Evolutionary conservation across 257 asterid genomes (phyloP).

Genomic region (Jacaranda mimosifolia): DNA sequence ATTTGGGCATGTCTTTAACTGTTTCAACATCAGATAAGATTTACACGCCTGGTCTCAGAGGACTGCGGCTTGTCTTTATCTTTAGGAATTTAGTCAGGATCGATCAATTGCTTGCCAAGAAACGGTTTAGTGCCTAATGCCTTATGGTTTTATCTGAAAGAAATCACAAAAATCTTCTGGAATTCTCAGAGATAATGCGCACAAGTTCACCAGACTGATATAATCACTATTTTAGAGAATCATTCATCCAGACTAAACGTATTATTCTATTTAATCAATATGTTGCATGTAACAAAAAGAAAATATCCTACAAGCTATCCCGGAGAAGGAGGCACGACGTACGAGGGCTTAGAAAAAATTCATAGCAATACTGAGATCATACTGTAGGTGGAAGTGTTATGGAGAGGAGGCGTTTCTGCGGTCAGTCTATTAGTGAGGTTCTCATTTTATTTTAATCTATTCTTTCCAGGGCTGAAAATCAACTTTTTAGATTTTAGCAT

Average conservation of each 20-base stretch:
- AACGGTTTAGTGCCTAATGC: neutral
- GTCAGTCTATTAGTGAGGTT: too few relatives aligned
- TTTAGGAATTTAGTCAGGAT: constrained; percentile 12
- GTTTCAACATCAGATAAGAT: constrained; percentile 12
- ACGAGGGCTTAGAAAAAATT: neutral
- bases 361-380: neutral
- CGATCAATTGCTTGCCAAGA: neutral
- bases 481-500: neutral
- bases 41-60: constrained; percentile 28
- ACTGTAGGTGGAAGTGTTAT: too few relatives aligned
- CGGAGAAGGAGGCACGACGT: neutral
- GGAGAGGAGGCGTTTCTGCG: too few relatives aligned
- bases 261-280: neutral
- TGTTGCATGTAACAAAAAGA: constrained; percentile 3
- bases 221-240: constrained; percentile 7
- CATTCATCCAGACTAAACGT: constrained; percentile 7
- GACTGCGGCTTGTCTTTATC: constrained; percentile 26
- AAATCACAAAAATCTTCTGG: constrained; percentile 14
- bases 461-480: neutral
- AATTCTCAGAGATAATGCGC: constrained; percentile 7
- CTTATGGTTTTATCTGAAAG: constrained; percentile 10
- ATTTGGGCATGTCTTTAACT: constrained; percentile 4
- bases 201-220: constrained; percentile 23
- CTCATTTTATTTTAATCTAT: neutral
- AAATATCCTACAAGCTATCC: neutral